phyloP scores from a whole-genome alignment of 257 asterid genomes.

The Nicotiana undulata region DNA sequence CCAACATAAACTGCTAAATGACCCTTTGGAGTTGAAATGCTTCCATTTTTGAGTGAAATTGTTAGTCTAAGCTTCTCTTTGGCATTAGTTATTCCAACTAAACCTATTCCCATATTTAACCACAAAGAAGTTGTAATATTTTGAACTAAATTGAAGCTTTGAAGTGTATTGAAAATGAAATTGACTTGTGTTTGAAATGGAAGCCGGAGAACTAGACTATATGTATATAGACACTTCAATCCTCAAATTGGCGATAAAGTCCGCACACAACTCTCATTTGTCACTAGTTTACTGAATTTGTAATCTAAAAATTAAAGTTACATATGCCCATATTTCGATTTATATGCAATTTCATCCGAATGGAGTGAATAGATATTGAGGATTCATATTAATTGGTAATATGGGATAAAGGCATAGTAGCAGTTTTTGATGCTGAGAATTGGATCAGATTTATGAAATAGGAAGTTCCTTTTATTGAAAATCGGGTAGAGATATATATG shows the following conservation, averaged over 20 bases:
- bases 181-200: neutral
- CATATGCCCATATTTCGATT: neutral
- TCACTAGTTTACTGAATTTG: conserved; percentile 43
- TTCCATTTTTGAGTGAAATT: conserved; percentile 32
- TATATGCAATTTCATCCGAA: too few species aligned
- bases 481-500: too few species aligned
- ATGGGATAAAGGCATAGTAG: neutral
- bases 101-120: conserved; percentile 35
- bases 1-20: conserved; percentile 16
- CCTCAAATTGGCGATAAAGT: too few species aligned
- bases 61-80: conserved; percentile 42
- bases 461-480: neutral
- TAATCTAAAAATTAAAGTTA: neutral
- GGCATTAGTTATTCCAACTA: conserved; percentile 44
- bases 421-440: too few species aligned
- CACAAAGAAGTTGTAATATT: neutral
- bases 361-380: too few species aligned
- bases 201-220: neutral
- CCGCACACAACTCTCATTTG: too few species aligned
- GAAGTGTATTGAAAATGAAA: neutral
- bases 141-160: neutral
- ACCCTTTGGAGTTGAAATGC: conserved; percentile 11
- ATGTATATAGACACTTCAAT: conserved; percentile 40
- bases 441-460: neutral
- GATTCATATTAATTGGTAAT: too few species aligned